Evolutionary conservation across 1,284 basidiomycete species (phyloP), one percentile per base, ranked within the genome.

Genomic region (Ceratobasidium sp.): DNA sequence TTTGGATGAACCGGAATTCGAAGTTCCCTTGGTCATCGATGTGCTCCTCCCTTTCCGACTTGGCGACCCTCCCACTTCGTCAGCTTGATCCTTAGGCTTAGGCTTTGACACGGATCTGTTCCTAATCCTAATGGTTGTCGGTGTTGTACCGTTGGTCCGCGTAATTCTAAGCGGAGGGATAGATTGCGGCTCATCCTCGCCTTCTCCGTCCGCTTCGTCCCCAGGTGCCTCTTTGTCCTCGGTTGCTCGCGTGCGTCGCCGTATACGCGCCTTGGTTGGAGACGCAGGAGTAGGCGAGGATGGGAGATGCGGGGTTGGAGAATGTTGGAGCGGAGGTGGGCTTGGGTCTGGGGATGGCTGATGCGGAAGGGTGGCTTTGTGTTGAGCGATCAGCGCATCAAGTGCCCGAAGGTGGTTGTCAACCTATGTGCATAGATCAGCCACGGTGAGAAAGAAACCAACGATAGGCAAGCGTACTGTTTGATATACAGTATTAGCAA

Each of bases 221-320:
- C 81, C 82, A 49, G 82, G 81, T 75, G 88, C 84, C 77, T 89
- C 89, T 48, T 85, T 83, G 72, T 90, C 83, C 62, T 90, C 86
- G n/a, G 39, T 41, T 13, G 86, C 77, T 77, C 87, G 85, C 3
- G 87, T 41, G 14, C 31, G 29, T 11, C 59, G 29, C 7, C 59
- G 59, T 7, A 34, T 7, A n/a, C 59, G 59, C 7, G 34, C 2
- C n/a, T 62, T 62, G 34, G 34, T 37, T 9, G 59, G 37, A 22
- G 29, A 34, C 9, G 59, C 37, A 22, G 59, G 34, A 5, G 39
- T n/a, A 62, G 34, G 62, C 24, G 29, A 31, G 58, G 58, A 41
- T 41, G 58, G 34, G 31, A 24, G 24, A 5, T 14, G 22, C 56
- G 31, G 5, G 56, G 39, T 4, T 8, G 51, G 29, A n/a, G 64